Evolutionary conservation across 169 alveolate genomes (phyloP).

Genomic region (Plasmodium gonderi): DNA sequence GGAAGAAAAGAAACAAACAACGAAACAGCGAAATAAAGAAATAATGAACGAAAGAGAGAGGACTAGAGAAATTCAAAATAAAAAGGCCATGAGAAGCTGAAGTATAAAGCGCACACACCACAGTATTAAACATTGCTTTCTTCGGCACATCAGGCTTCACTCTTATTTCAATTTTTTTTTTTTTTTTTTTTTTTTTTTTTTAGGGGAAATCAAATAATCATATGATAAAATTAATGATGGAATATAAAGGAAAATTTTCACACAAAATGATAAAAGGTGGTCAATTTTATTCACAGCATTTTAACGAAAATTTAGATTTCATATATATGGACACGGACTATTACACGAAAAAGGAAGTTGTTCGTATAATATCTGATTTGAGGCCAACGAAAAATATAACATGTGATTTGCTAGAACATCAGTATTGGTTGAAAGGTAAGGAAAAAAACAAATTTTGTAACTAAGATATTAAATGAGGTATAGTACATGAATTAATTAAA

Average conservation of each 20-base stretch:
- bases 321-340: constrained; percentile 83
- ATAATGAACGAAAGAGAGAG: constrained; percentile 78
- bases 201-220: constrained; percentile 96
- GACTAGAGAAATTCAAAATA: constrained; percentile 77
- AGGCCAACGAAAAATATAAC: constrained; percentile 86
- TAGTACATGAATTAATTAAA: too few species aligned
- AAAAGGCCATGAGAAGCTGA: constrained; percentile 79
- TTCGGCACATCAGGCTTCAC: too few species aligned
- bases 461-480: background rate
- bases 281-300: constrained; percentile 88
- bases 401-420: constrained; percentile 85
- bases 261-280: constrained; percentile 92
- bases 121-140: too few species aligned
- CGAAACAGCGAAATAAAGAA: background rate
- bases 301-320: constrained; percentile 87
- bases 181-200: background rate
- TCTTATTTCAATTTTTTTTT: constrained; percentile 43
- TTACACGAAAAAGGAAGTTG: constrained; percentile 86
- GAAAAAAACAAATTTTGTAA: background rate
- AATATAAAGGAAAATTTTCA: constrained; percentile 94
- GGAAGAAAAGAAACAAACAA: constrained; percentile 75
- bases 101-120: too few species aligned
- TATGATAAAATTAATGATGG: constrained; percentile 96
- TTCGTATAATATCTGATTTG: constrained; percentile 83
- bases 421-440: constrained; percentile 81